Evolutionary conservation across 306 rosid genomes (phyloP).

Genomic region (Medicago lupulina): DNA sequence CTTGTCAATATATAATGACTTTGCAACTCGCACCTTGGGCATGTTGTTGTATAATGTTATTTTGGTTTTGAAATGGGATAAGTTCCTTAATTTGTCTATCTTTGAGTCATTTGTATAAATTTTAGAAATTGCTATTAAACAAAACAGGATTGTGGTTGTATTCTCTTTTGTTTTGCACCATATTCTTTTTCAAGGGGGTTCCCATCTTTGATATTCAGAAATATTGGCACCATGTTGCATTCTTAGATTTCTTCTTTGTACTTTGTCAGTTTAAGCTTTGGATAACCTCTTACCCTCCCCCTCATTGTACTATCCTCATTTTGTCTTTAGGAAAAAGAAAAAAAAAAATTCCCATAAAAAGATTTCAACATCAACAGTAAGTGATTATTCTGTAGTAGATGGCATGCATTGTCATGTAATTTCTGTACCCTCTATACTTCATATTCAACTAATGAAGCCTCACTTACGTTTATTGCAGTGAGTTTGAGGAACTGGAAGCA

Average conservation of each 20-base stretch:
- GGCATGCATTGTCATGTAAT: conserved; percentile 13
- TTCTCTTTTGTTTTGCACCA: background rate
- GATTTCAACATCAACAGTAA: background rate
- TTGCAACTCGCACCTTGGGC: conserved; percentile 1
- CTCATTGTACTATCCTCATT: background rate
- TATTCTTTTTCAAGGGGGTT: conserved; percentile 18
- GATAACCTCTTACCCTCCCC: conserved; percentile 12
- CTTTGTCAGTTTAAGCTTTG: conserved; percentile 1
- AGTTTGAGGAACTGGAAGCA: conserved; percentile 67
- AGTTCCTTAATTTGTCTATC: conserved; percentile 15
- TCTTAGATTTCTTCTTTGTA: conserved; percentile 12
- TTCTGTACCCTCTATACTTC: conserved; percentile 11
- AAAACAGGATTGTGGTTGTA: background rate
- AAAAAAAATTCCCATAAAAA: background rate
- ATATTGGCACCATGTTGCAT: conserved; percentile 24
- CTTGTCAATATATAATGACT: conserved; percentile 8
- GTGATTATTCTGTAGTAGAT: conserved; percentile 25
- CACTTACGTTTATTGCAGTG: conserved; percentile 50
- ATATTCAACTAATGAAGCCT: conserved; percentile 33
- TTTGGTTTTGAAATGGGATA: conserved; percentile 19
- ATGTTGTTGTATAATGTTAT: background rate
- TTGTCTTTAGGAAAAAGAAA: background rate
- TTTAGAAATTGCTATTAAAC: background rate
- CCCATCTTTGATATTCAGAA: conserved; percentile 17
- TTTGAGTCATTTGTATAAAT: background rate